Base-by-base conservation (phyloP, 2,329 filamentous ascomycete species). In the Botryotinia narcissicola region DNA sequence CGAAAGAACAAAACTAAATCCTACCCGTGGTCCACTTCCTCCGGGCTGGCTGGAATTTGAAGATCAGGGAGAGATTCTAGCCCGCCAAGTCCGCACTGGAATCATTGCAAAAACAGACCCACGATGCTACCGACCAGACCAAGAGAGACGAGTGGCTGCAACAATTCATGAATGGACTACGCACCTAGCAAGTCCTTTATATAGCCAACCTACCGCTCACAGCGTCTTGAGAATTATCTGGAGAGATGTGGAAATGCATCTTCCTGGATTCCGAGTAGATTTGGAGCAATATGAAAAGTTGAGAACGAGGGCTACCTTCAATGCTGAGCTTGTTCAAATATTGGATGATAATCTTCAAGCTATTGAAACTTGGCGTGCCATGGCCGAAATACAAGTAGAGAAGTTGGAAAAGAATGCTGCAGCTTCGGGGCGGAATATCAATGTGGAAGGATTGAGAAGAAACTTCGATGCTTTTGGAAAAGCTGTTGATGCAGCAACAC, bases 191-290 rank as follows among this genome's bases (percentile, higher is more conserved):
- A 72, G 70, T 14, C 70, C 70, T 44, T 54, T 72, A 16, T 67
- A 72, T 57, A 67, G 62, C 10, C 48, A 54, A 29, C 70, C 70
- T 6, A 67, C 60, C 16, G 60, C 70, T 35, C 61, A 72, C 25
- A 67, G 48, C 46, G 46, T 72, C 37, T 37, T 72, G 29, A 48
- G 60, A 44, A 54, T 51, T 37, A 72, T 67, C 22, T 72, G 70
- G 70, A 72, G 62, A 67, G 61, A 72, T 66, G 44, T 67, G 29
- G 61, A 72, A 54, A 72, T 67, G 70, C 70, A 72, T 59, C 70
- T 72, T 46, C 60, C 70, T 10, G n/a, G n/a, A 42, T 72, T 67
- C 4, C 35, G 59, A 12, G 6, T 16, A 25, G 60, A 67, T n/a
- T 6, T 72, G 20, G 46, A 72, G n/a, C 48, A 51, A 32, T 67